Evolutionary conservation across 805 yeast species (phyloP).

Genomic region (Starmerella floricola): DNA sequence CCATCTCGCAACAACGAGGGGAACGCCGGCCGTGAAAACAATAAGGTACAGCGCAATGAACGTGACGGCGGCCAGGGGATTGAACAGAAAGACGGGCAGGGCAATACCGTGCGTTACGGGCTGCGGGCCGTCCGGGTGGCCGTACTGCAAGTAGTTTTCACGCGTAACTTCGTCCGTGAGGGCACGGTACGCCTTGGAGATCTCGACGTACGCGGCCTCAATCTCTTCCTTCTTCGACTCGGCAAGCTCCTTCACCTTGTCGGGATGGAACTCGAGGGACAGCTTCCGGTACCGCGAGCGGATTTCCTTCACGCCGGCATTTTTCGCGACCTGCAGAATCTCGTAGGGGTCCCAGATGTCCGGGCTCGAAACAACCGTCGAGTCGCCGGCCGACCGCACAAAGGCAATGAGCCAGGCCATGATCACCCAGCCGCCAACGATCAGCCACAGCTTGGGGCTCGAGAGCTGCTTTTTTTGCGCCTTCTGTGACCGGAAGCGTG

Average conservation of each 20-base stretch:
- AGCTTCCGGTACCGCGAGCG: slow-evolving; percentile 75
- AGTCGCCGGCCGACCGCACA: slow-evolving; percentile 29
- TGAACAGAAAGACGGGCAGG: slow-evolving; percentile 79
- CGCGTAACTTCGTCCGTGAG: slow-evolving; percentile 79
- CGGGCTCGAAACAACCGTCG: slow-evolving; percentile 14
- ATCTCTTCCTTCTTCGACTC: slow-evolving; percentile 49
- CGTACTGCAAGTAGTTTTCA: slow-evolving; percentile 73
- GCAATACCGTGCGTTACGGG: slow-evolving; percentile 88
- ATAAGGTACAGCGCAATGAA: slow-evolving; percentile 55
- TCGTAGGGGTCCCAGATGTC: slow-evolving; percentile 80
- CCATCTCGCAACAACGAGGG: slow-evolving; percentile 86
- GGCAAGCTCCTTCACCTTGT: slow-evolving; percentile 48
- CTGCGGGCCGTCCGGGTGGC: slow-evolving; percentile 98
- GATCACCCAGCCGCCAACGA: slow-evolving; percentile 50
- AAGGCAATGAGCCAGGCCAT: slow-evolving; percentile 33
- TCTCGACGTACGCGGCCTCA: slow-evolving; percentile 67
- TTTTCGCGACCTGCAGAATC: slow-evolving; percentile 57
- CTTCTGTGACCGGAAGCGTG: slow-evolving; percentile 6
- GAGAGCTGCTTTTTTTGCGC: background rate
- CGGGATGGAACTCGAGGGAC: slow-evolving; percentile 86
- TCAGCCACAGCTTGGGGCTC: slow-evolving; percentile 10
- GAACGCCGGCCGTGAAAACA: slow-evolving; percentile 66
- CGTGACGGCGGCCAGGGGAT: slow-evolving; percentile 59
- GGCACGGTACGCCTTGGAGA: slow-evolving; percentile 87
- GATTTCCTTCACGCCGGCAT: slow-evolving; percentile 64